phyloP scores from a whole-genome alignment of 345 rosid species.

The Ceriops tagal region DNA sequence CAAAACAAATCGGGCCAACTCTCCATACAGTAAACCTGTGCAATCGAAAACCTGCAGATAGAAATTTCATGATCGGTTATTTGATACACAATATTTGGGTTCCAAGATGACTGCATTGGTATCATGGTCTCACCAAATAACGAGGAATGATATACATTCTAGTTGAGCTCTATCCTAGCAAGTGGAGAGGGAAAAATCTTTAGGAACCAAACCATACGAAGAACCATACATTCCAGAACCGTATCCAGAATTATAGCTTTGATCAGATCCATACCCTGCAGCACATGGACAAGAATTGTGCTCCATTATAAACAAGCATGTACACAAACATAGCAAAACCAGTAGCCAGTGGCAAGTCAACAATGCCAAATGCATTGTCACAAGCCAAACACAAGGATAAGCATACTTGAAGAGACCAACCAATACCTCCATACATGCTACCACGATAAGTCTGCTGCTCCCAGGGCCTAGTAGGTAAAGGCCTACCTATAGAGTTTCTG shows the following conservation, averaged over 20 bases:
- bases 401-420: not conserved
- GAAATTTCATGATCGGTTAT: not conserved
- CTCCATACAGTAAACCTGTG: constrained; percentile 68
- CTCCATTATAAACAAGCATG: constrained; percentile 1
- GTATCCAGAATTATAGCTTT: constrained; percentile 60
- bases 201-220: constrained; percentile 60
- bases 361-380: not conserved
- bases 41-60: constrained; percentile 72
- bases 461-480: constrained; percentile 91
- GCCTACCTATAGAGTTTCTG: constrained; percentile 49
- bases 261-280: constrained; percentile 70
- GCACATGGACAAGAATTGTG: constrained; percentile 15
- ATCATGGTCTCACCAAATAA: no score
- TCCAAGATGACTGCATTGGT: not conserved
- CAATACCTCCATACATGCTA: constrained; percentile 48
- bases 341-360: not conserved
- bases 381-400: no score
- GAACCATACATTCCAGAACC: constrained; percentile 68
- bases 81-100: not conserved
- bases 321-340: not conserved
- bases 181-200: not conserved
- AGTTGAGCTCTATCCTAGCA: not conserved
- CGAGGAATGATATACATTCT: not conserved
- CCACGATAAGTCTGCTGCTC: constrained; percentile 75
- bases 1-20: constrained; percentile 75